Conservation (phyloP, 805 yeast species). For the Nakazawaea holstii region DNA sequence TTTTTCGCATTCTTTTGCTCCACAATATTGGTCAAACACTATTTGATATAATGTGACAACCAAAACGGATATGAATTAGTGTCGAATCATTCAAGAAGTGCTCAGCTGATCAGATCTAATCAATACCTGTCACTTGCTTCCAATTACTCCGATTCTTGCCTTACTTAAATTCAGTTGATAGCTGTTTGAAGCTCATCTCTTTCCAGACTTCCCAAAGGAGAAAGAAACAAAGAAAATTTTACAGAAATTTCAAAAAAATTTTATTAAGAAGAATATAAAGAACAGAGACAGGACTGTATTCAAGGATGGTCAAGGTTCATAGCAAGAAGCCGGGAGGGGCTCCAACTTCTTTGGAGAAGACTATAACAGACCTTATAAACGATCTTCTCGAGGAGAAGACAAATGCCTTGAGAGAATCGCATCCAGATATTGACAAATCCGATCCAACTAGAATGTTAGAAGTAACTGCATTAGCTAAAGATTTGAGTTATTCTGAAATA, state of each 20-base stretch:
- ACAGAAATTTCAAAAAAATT: background rate
- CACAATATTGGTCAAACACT: too few species aligned
- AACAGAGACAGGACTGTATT: background rate
- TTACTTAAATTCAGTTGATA: too few species aligned
- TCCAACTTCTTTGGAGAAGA: slow-evolving; percentile 43
- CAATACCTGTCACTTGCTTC: too few species aligned
- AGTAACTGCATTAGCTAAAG: slow-evolving; percentile 49
- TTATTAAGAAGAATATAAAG: background rate
- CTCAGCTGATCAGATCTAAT: too few species aligned
- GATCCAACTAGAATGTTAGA: slow-evolving; percentile 31
- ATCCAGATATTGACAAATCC: slow-evolving; percentile 24
- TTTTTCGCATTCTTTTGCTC: background rate
- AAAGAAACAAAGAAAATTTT: background rate
- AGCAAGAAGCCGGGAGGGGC: slow-evolving; percentile 19
- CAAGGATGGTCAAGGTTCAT: slow-evolving; percentile 17
- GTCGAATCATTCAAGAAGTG: too few species aligned
- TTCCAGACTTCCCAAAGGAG: too few species aligned
- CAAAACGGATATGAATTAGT: too few species aligned
- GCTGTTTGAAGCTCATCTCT: too few species aligned
- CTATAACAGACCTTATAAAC: slow-evolving; percentile 50
- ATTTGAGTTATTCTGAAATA: slow-evolving; percentile 46
- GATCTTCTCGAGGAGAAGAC: slow-evolving; percentile 57
- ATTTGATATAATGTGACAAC: too few species aligned
- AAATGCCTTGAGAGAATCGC: slow-evolving; percentile 30
- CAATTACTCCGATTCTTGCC: too few species aligned